Evolutionary conservation across 2,329 filamentous ascomycete genomes (phyloP), one percentile per base, ranked within the genome.

Genomic region (Myriosclerotinia curreyana): DNA sequence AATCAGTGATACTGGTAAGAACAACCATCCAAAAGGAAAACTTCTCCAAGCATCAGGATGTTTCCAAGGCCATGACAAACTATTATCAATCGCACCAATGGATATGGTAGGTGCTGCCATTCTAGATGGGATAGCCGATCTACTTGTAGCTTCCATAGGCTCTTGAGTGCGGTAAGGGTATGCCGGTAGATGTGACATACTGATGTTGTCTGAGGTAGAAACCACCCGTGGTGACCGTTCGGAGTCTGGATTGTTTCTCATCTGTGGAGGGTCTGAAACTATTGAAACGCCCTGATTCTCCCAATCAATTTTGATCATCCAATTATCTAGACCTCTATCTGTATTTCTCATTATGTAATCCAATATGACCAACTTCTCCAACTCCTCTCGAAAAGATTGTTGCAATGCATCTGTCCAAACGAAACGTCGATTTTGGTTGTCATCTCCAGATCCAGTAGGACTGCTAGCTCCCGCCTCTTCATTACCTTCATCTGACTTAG

Each of bases 271-370:
- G 66, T 97, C 92, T 0, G 92, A 92, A 20, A 89, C 88, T 69
- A 99, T 91, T 9, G 90, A 91, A 15, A 95, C 94, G 71, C 89
- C 85, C 72, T 95, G 86, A 3, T 84, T 87, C 70, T 92, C 85
- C 82, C 87, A 91, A 76, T 99, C 93, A 40, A 99, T 91, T 76
- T 92, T 95, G 74, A 99, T 92, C 95, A 99, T 99, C 95, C 95
- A 99, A 72, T 99, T 99, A 75, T 99, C 95, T 64, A 97, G 81
- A 1, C 95, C 95, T 77, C 95, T 86, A 75, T 99, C 95, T 1
- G 95, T 99, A 74, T 99, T 99, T 65, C 95, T 86, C 95, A 99
- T 99, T 68, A 99, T 96, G 75, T 99, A 99, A 77, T 99, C 95
- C 69, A 99, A 77, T 72, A 99, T 96, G 28, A 99, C 96, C 9